Evolutionary conservation across 257 asterid species (phyloP).

Genomic region (Solanum gracilifrons): DNA sequence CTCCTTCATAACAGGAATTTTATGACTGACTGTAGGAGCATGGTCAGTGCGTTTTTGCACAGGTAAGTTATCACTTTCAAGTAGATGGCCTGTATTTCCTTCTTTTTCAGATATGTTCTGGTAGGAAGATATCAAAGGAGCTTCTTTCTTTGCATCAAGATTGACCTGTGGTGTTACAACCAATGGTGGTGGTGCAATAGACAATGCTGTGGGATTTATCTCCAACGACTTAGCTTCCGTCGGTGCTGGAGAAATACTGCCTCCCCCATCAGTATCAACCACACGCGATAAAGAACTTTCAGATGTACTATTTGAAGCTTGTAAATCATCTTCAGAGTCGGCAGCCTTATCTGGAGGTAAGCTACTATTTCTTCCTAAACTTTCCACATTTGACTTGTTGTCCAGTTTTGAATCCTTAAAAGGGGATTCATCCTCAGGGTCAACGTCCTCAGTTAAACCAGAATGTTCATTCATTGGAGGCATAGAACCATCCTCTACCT

Average conservation of each 20-base stretch:
- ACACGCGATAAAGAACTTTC: conserved; percentile 1
- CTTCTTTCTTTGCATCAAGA: background rate
- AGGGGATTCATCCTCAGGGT: conserved; percentile 53
- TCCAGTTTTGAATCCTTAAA: conserved; percentile 26
- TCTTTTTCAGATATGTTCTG: conserved; percentile 4
- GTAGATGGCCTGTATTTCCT: conserved; percentile 6
- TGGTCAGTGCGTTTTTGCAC: background rate
- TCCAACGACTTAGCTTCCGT: background rate
- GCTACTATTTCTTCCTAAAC: conserved; percentile 16
- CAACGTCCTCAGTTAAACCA: conserved; percentile 23
- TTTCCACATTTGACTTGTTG: conserved; percentile 14
- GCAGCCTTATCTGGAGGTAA: conserved; percentile 8
- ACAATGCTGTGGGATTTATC: conserved; percentile 1
- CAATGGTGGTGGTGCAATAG: conserved; percentile 9
- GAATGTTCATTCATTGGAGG: background rate
- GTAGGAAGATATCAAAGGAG: conserved; percentile 7
- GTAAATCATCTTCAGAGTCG: conserved; percentile 5
- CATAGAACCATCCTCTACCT: conserved; percentile 8
- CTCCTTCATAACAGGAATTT: conserved; percentile 7
- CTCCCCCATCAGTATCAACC: conserved; percentile 2
- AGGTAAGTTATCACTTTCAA: conserved; percentile 6
- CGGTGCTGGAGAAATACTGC: conserved; percentile 4
- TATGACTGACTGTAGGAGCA: conserved; percentile 7
- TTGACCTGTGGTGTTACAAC: conserved; percentile 6
- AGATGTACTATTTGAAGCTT: conserved; percentile 12